These are phyloP conservation scores for Scenedesmus sp. DNA, from an alignment of 163 green algal species.

Conservation along the genomic window DNA sequence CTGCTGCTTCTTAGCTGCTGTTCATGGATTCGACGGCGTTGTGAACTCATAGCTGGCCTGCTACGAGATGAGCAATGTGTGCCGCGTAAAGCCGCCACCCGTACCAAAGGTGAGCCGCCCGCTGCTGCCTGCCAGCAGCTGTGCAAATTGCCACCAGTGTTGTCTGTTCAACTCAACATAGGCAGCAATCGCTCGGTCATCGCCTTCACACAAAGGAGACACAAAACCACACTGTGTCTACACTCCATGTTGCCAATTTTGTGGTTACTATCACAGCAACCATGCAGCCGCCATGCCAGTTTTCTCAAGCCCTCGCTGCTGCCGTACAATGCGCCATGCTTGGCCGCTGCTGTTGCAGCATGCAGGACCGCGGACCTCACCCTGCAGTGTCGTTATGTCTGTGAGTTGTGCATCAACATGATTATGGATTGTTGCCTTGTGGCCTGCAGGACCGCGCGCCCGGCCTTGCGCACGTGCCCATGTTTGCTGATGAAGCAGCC, in stretches of 20 bases:
- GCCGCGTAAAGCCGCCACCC: slow-evolving; percentile 57
- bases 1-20: not conserved
- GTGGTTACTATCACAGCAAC: no score
- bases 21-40: not conserved
- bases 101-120: slow-evolving; percentile 50
- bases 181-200: no score
- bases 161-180: not conserved
- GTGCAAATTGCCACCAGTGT: not conserved
- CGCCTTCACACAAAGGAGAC: no score
- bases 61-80: slow-evolving; percentile 54
- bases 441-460: slow-evolving; percentile 23
- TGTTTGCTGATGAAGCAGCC: slow-evolving; percentile 6
- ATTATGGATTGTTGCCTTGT: not conserved
- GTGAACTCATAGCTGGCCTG: slow-evolving; percentile 49
- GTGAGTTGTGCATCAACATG: no score
- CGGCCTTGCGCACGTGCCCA: slow-evolving; percentile 28
- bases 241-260: no score
- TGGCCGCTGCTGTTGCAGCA: no score
- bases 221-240: no score
- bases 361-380: no score
- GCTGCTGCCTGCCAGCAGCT: not conserved
- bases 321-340: no score
- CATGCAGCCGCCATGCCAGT: no score
- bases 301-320: no score
- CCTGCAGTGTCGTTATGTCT: no score